Evolutionary conservation across 2,329 filamentous ascomycete species (phyloP).

Genomic region (Cercospora citrullina): DNA sequence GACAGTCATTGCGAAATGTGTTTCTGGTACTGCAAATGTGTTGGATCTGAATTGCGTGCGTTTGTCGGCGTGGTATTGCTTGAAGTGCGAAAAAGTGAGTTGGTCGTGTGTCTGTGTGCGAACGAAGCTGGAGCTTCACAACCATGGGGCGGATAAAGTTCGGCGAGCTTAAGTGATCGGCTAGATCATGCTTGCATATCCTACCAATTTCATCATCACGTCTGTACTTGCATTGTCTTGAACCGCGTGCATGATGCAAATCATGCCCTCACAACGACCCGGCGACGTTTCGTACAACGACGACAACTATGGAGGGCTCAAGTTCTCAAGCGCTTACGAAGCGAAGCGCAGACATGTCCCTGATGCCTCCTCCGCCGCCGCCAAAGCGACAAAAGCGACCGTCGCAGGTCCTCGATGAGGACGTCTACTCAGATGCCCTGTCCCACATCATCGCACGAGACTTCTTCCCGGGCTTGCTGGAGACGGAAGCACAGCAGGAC

Average conservation of each 20-base stretch:
- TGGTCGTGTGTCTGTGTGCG: background rate
- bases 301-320: slow-evolving; percentile 20
- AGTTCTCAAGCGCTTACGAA: slow-evolving; percentile 66
- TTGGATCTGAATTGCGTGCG: background rate
- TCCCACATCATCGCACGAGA: slow-evolving; percentile 95
- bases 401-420: slow-evolving; percentile 84
- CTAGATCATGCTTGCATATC: background rate
- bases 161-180: background rate
- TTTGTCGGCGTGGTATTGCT: background rate
- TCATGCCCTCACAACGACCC: background rate
- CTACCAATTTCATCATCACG: background rate
- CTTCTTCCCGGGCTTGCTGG: slow-evolving; percentile 89
- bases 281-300: background rate
- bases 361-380: slow-evolving; percentile 86
- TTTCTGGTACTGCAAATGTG: background rate
- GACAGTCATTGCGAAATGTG: slow-evolving; percentile 11
- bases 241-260: background rate
- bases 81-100: background rate
- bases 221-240: background rate
- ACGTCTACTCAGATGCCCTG: slow-evolving; percentile 84
- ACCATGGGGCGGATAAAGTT: background rate
- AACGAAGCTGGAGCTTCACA: background rate
- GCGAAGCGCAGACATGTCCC: slow-evolving; percentile 62
- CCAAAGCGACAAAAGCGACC: slow-evolving; percentile 91
- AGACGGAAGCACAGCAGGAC: slow-evolving; percentile 84